phyloP scores from a whole-genome alignment of 345 rosid genomes.

The Eucalyptus marginata region DNA sequence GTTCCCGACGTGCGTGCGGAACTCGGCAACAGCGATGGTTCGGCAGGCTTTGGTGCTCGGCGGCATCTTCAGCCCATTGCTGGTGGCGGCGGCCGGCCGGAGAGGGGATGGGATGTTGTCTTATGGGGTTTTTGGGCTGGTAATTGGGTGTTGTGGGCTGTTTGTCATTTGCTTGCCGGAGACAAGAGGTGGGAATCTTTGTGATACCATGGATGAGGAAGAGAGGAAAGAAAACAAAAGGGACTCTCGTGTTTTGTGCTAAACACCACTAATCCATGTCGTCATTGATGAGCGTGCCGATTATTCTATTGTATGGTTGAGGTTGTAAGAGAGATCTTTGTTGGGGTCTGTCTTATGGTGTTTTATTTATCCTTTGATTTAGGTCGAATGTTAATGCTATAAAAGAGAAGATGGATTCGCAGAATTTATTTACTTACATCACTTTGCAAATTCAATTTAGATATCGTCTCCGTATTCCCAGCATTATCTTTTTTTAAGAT shows the following conservation, averaged over 20 bases:
- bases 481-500: not conserved
- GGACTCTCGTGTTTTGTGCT: not conserved
- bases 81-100: not conserved
- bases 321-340: not conserved
- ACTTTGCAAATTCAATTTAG: not conserved
- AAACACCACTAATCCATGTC: not conserved
- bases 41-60: conserved; percentile 18
- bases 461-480: not conserved
- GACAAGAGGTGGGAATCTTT: not conserved
- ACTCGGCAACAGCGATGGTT: conserved; percentile 28
- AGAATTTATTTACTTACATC: not conserved
- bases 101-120: not conserved
- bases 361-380: not conserved
- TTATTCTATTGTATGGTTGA: not conserved
- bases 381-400: not conserved
- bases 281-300: not conserved
- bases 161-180: conserved; percentile 5
- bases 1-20: conserved; percentile 47
- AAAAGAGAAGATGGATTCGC: not conserved
- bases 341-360: not conserved
- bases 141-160: conserved; percentile 2
- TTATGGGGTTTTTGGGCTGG: conserved; percentile 3
- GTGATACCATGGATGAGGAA: conserved; percentile 18
- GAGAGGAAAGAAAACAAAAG: not conserved
- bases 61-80: conserved; percentile 1